Evolutionary conservation across 371 early-diverging fungal genomes (phyloP).

Genomic region (Mortierella sp.): DNA sequence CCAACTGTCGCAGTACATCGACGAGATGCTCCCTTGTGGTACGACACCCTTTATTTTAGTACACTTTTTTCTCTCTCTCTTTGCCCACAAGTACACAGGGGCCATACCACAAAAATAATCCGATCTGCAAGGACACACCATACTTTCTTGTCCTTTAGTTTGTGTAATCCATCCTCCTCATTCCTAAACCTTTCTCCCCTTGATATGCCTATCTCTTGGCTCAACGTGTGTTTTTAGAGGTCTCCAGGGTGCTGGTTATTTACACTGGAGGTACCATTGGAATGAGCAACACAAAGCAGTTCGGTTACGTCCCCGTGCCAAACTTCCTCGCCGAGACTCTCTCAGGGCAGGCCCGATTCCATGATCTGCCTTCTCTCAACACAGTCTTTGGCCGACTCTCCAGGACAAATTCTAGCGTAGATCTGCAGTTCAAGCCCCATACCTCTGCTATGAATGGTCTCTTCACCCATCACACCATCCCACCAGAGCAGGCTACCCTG

Average conservation of each 20-base stretch:
- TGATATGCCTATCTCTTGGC: neutral
- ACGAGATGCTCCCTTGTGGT: slow-evolving; percentile 60
- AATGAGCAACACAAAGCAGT: slow-evolving; percentile 84
- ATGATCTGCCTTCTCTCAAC: slow-evolving; percentile 75
- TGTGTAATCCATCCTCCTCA: neutral
- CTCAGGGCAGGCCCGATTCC: slow-evolving; percentile 86
- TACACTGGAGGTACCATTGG: slow-evolving; percentile 98
- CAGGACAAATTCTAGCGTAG: slow-evolving; percentile 41
- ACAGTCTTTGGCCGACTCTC: slow-evolving; percentile 57
- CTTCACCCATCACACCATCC: slow-evolving; percentile 38
- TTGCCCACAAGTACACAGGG: neutral
- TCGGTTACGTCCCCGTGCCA: slow-evolving; percentile 87
- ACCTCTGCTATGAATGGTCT: slow-evolving; percentile 38
- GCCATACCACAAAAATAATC: slow-evolving; percentile 6
- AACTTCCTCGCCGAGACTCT: slow-evolving; percentile 86
- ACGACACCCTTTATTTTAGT: neutral
- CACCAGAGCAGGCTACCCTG: slow-evolving; percentile 39
- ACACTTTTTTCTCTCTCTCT: neutral
- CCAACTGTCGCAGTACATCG: slow-evolving; percentile 57
- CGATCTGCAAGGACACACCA: neutral
- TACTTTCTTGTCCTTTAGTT: neutral
- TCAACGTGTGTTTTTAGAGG: slow-evolving; percentile 62
- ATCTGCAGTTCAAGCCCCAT: slow-evolving; percentile 32
- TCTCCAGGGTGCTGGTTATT: slow-evolving; percentile 88
- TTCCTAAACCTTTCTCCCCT: neutral